These are phyloP conservation scores for Vigna angularis DNA, from an alignment of 306 rosid genomes.

Conservation along the genomic window DNA sequence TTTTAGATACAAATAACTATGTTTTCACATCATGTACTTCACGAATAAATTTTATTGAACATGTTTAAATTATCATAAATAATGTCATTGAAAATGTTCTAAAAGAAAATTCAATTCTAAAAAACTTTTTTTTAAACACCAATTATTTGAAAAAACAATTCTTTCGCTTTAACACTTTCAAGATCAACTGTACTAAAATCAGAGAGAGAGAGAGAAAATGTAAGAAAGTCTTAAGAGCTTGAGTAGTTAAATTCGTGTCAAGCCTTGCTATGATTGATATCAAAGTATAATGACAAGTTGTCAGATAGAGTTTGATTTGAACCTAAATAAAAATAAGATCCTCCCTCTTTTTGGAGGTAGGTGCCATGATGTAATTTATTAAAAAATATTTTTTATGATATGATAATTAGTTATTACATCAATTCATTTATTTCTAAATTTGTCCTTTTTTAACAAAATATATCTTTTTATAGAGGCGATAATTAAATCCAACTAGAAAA, in stretches of 20 bases:
- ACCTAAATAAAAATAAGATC: neutral
- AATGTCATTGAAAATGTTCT: too few relatives aligned
- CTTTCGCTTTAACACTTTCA: neutral
- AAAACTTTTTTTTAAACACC: neutral
- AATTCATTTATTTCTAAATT: neutral
- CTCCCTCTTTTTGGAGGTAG: neutral
- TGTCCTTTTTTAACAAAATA: neutral
- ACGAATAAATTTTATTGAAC: too few relatives aligned
- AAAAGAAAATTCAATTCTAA: neutral
- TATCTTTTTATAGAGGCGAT: neutral
- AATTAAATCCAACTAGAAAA: neutral
- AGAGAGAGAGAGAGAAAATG: neutral
- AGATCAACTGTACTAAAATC: neutral
- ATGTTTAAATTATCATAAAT: too few relatives aligned
- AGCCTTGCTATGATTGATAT: neutral
- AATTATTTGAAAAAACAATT: neutral
- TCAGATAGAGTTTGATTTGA: neutral
- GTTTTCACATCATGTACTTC: too few relatives aligned
- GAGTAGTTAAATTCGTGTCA: neutral
- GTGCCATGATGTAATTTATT: neutral
- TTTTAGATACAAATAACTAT: too few relatives aligned
- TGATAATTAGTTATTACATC: neutral
- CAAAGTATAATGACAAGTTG: neutral
- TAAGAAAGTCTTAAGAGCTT: neutral
- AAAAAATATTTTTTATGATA: neutral